Evolutionary conservation across 2,329 filamentous ascomycete species (phyloP).

Genomic region (Acrocalymma vagum): DNA sequence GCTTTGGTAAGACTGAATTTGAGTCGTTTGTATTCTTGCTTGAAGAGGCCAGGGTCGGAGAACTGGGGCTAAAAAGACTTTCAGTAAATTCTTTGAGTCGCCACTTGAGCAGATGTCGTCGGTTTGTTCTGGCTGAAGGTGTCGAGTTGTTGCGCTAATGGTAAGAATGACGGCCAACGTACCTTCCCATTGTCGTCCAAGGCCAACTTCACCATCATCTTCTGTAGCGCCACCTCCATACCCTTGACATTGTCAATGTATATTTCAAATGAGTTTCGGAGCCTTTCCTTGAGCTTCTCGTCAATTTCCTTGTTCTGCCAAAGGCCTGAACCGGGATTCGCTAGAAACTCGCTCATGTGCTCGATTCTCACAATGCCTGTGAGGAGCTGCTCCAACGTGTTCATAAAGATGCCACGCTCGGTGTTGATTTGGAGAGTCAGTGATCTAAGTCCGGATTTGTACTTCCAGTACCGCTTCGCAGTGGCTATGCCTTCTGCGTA

Average conservation of each 20-base stretch:
- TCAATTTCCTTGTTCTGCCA: constrained; percentile 21
- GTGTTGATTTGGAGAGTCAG: constrained; percentile 29
- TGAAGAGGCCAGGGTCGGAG: constrained; percentile 28
- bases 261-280: constrained; percentile 16
- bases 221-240: constrained; percentile 20
- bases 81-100: constrained; percentile 1
- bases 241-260: constrained; percentile 23
- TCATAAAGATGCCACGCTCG: constrained; percentile 36
- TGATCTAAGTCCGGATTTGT: constrained; percentile 24
- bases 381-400: constrained; percentile 32
- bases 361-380: constrained; percentile 25
- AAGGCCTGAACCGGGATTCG: constrained; percentile 12
- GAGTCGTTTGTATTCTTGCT: constrained; percentile 33
- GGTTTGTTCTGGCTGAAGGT: too few relatives aligned
- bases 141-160: not conserved
- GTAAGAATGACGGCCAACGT: constrained; percentile 5
- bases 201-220: constrained; percentile 26
- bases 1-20: constrained; percentile 33
- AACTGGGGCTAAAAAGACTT: constrained; percentile 23
- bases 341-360: constrained; percentile 24
- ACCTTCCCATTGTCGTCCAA: constrained; percentile 28
- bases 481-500: constrained; percentile 35
- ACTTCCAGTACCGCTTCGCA: constrained; percentile 30
- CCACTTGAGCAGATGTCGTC: too few relatives aligned
- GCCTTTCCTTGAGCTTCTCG: constrained; percentile 14